Evolutionary conservation across 1,139 yeast species (phyloP).

Genomic region (Kluyveromyces sp.): DNA sequence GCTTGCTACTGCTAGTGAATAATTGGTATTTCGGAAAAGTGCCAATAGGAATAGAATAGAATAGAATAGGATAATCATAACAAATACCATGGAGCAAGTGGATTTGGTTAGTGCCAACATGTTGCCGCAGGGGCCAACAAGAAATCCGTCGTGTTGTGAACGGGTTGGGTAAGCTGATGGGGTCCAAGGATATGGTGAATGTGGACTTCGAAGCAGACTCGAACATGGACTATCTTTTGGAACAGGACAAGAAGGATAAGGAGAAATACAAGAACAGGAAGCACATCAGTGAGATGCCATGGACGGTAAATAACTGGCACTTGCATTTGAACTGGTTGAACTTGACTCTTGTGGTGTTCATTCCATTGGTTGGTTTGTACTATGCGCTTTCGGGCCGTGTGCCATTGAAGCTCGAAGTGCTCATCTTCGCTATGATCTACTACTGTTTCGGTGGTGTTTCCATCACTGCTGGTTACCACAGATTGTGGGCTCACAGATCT

Average conservation of each 20-base stretch:
- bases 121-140: conserved; percentile 85
- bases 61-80: too few species aligned
- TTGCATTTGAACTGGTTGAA: conserved; percentile 92
- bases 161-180: conserved; percentile 73
- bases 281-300: conserved; percentile 89
- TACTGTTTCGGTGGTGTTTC: conserved; percentile 76
- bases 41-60: too few species aligned
- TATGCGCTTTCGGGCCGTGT: conserved; percentile 40
- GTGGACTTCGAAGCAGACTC: conserved; percentile 61
- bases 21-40: too few species aligned
- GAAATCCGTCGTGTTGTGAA: conserved; percentile 64
- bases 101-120: conserved; percentile 73
- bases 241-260: conserved; percentile 48
- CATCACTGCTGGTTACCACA: conserved; percentile 92
- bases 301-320: conserved; percentile 79
- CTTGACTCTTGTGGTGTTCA: conserved; percentile 59
- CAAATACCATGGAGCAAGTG: conserved; percentile 41
- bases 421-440: conserved; percentile 49
- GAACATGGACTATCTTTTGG: conserved; percentile 42
- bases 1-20: too few species aligned
- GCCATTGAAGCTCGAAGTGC: conserved; percentile 55
- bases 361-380: conserved; percentile 61
- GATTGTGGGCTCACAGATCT: conserved; percentile 84
- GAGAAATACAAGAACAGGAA: conserved; percentile 36
- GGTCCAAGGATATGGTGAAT: conserved; percentile 61